A percentile compares a stretch with the other conserved stretches of the same genome.
These are phyloP conservation scores for Paraphaeosphaeria minitans DNA, from an alignment of 2,329 filamentous ascomycete genomes.

Conservation along the genomic window DNA sequence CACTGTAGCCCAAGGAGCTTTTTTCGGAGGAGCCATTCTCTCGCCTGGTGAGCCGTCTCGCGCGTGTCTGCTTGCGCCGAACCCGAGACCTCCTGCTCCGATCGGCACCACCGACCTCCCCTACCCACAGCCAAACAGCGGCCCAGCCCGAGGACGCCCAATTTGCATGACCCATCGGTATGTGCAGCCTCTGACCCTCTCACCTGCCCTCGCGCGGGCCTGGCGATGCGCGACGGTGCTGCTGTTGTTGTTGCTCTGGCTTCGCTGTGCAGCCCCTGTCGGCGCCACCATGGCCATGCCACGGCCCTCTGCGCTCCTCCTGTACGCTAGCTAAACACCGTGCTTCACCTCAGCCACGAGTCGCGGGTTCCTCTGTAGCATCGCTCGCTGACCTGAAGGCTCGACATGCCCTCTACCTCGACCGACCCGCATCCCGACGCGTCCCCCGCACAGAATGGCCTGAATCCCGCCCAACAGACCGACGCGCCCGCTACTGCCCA, in stretches of 20 bases:
- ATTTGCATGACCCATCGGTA: conserved; percentile 46
- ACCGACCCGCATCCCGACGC: conserved; percentile 35
- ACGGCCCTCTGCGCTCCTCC: conserved; percentile 19
- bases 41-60: conserved; percentile 28
- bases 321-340: conserved; percentile 20
- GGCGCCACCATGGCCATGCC: conserved; percentile 19
- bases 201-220: background rate
- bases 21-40: conserved; percentile 42
- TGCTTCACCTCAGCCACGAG: conserved; percentile 21
- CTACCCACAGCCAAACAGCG: conserved; percentile 45
- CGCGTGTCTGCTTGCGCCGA: conserved; percentile 12
- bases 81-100: conserved; percentile 20
- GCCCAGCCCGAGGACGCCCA: conserved; percentile 48
- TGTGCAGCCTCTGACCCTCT: conserved; percentile 29
- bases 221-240: conserved; percentile 5
- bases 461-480: conserved; percentile 42
- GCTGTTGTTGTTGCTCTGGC: conserved; percentile 4
- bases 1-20: conserved; percentile 19
- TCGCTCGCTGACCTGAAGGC: conserved; percentile 27
- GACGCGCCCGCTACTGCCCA: conserved; percentile 32
- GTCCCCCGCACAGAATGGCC: conserved; percentile 29
- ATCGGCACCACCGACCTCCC: conserved; percentile 43
- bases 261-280: conserved; percentile 3
- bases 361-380: conserved; percentile 35
- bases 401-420: conserved; percentile 46